These are phyloP conservation scores for Ascochyta clinopodiicola DNA, from an alignment of 2,329 filamentous ascomycete genomes.

Conservation along the genomic window DNA sequence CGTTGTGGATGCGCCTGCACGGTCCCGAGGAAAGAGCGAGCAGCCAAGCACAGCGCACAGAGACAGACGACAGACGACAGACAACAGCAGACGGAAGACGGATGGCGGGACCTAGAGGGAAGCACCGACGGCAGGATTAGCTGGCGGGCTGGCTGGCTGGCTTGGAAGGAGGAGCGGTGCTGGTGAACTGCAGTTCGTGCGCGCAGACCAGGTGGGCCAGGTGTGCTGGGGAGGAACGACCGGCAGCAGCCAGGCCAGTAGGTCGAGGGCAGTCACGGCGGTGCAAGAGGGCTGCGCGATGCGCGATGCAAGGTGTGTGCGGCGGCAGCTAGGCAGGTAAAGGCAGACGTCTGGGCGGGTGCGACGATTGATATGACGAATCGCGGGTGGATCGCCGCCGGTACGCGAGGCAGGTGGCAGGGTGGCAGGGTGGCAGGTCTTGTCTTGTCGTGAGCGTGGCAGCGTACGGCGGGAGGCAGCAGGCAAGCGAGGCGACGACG, in stretches of 20 bases:
- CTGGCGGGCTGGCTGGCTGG: not conserved
- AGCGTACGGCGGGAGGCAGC: not conserved
- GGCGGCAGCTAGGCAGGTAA: slow-evolving; percentile 23
- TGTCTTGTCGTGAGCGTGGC: not conserved
- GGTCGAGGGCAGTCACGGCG: slow-evolving; percentile 9
- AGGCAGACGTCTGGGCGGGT: slow-evolving; percentile 19
- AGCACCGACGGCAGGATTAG: slow-evolving; percentile 1
- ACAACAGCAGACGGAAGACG: too few relatives aligned
- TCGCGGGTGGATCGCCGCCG: slow-evolving; percentile 20
- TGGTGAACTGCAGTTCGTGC: slow-evolving; percentile 10
- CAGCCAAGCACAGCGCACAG: slow-evolving; percentile 10
- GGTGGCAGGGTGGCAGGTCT: not conserved
- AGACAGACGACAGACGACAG: too few relatives aligned
- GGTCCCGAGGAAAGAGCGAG: slow-evolving; percentile 18
- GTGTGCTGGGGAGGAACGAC: slow-evolving; percentile 1
- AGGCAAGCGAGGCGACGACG: slow-evolving; percentile 12
- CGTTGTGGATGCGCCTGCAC: slow-evolving; percentile 18
- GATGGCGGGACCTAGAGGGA: not conserved
- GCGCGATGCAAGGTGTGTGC: slow-evolving; percentile 23
- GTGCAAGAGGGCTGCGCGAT: slow-evolving; percentile 20
- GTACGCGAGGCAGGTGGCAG: slow-evolving; percentile 2
- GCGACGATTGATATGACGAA: slow-evolving; percentile 21
- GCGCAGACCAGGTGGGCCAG: slow-evolving; percentile 2
- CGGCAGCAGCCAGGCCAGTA: slow-evolving; percentile 14
- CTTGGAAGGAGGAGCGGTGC: not conserved